Conservation (phyloP, 805 yeast species). For the Peterozyma xylosa region DNA sequence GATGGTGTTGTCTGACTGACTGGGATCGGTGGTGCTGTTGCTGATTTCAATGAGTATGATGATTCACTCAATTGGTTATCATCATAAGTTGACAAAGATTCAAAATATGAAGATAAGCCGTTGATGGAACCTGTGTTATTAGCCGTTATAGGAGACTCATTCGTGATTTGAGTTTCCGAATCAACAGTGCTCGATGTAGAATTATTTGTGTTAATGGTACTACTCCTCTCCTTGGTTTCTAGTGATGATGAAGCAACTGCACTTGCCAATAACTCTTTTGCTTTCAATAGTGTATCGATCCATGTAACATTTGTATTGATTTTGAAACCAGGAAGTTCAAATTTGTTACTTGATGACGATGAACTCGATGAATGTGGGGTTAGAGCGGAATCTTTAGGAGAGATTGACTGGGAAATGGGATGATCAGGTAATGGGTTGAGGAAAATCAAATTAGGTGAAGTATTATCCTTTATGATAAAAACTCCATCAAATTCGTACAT, state of each 20-base stretch:
- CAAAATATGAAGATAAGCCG: too few species aligned
- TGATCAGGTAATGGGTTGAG: slow-evolving; percentile 26
- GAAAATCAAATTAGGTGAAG: slow-evolving; percentile 10
- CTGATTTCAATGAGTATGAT: too few species aligned
- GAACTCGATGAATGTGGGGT: slow-evolving; percentile 24
- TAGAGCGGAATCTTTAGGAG: slow-evolving; percentile 45
- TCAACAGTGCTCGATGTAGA: too few species aligned
- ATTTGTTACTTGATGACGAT: too few species aligned
- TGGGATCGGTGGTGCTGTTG: too few species aligned
- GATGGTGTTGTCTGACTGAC: too few species aligned
- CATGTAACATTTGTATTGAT: slow-evolving; percentile 48
- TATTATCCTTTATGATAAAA: slow-evolving; percentile 27
- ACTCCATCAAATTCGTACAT: slow-evolving; percentile 66
- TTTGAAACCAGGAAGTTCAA: slow-evolving; percentile 20
- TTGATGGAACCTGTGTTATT: too few species aligned
- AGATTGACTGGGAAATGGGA: slow-evolving; percentile 47
- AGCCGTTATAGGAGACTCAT: too few species aligned
- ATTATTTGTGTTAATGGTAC: too few species aligned
- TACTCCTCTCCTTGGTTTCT: not conserved
- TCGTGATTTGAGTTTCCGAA: too few species aligned
- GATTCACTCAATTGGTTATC: too few species aligned
- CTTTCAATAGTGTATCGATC: slow-evolving; percentile 64
- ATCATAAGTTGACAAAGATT: too few species aligned
- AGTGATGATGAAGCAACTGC: not conserved
- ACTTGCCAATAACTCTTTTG: slow-evolving; percentile 45